phyloP scores from a whole-genome alignment of 225 moss, liverwort and hornwort genomes.

The Ulota crispa region DNA sequence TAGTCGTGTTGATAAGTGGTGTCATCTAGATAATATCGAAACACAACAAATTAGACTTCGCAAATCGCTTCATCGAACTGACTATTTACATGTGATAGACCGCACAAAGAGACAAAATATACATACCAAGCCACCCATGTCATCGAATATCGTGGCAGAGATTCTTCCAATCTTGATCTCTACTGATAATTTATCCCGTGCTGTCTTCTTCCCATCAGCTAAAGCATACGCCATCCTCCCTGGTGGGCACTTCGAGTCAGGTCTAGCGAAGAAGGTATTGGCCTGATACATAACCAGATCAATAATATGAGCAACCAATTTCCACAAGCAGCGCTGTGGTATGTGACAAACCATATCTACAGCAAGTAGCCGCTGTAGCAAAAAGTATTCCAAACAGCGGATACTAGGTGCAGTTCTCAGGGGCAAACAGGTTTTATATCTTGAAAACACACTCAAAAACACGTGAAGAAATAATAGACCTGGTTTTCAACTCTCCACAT shows the following conservation, averaged over 20 bases:
- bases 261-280: slow-evolving; percentile 73
- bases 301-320: slow-evolving; percentile 16
- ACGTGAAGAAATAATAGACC: slow-evolving; percentile 45
- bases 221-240: slow-evolving; percentile 88
- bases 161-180: slow-evolving; percentile 90
- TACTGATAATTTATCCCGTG: slow-evolving; percentile 76
- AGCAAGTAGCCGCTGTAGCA: slow-evolving; percentile 7
- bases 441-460: slow-evolving; percentile 1
- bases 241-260: slow-evolving; percentile 84
- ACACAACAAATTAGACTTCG: slow-evolving; percentile 12
- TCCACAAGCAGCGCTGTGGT: neutral
- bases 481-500: slow-evolving; percentile 98
- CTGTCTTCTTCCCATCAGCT: slow-evolving; percentile 78
- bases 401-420: neutral
- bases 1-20: slow-evolving; percentile 79
- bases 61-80: neutral
- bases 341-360: neutral
- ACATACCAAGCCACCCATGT: slow-evolving; percentile 87
- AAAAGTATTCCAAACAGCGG: neutral
- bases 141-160: slow-evolving; percentile 87
- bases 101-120: slow-evolving; percentile 1
- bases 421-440: neutral
- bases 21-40: slow-evolving; percentile 71
- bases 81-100: neutral
- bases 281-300: slow-evolving; percentile 46